Conservation (phyloP, 805 yeast species). For the Blastobotrys americana region DNA sequence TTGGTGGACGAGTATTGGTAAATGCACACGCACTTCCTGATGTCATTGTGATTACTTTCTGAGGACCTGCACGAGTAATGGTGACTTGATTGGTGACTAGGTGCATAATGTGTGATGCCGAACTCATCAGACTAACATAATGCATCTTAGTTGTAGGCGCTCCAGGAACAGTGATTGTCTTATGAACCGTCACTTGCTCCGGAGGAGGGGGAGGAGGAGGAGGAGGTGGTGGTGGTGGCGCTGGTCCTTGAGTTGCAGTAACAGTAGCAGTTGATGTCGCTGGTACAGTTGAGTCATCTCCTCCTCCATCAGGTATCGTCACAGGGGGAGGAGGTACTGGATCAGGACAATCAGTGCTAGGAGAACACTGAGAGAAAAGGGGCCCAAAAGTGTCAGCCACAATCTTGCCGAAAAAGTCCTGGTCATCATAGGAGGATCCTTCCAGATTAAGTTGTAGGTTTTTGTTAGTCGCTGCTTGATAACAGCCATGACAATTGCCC, state of each 20-base stretch:
- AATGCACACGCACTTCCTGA: background rate
- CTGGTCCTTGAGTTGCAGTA: slow-evolving; percentile 1
- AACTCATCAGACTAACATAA: background rate
- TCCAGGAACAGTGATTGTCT: slow-evolving; percentile 5
- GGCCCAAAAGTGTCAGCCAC: slow-evolving; percentile 1
- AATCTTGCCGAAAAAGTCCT: slow-evolving; percentile 5
- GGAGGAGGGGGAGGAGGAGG: slow-evolving; percentile 9
- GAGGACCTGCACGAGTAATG: slow-evolving; percentile 1
- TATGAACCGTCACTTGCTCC: slow-evolving; percentile 1
- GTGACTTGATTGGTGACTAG: slow-evolving; percentile 1
- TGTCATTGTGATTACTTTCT: slow-evolving; percentile 2
- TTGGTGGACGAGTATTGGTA: background rate
- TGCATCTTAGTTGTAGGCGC: slow-evolving; percentile 1
- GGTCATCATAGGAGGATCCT: slow-evolving; percentile 1
- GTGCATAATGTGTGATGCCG: background rate
- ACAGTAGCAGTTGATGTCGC: background rate
- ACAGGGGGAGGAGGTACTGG: background rate
- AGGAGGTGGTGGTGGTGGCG: slow-evolving; percentile 6
- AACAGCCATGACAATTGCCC: slow-evolving; percentile 4
- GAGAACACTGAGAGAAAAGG: background rate
- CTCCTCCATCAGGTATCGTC: background rate
- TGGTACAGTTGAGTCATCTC: background rate
- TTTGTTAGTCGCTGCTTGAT: background rate
- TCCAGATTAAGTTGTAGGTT: slow-evolving; percentile 3
- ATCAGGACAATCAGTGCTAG: background rate